phyloP scores from a whole-genome alignment of 352 stramenopile genomes.

The Phytopythium cucurbitacearum region DNA sequence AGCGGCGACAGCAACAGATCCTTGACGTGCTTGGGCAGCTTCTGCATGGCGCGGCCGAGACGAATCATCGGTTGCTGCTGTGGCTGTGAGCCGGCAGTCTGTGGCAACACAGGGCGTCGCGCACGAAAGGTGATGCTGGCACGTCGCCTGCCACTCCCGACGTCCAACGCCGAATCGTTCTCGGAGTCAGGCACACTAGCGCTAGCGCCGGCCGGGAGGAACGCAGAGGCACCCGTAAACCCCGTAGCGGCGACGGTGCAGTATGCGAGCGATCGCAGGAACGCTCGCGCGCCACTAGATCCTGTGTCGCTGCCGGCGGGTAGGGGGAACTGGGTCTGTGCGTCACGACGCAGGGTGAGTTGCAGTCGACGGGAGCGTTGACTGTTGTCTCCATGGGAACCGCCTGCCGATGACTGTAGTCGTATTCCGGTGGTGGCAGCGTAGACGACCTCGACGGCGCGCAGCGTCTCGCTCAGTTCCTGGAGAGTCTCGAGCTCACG shows the following conservation, averaged over 20 bases:
- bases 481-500: conserved; percentile 29
- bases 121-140: conserved; percentile 11
- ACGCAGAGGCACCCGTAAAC: conserved; percentile 10
- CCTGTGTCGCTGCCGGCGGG: background rate
- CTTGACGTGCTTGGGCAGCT: conserved; percentile 31
- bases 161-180: background rate
- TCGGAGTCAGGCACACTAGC: background rate
- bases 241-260: conserved; percentile 30
- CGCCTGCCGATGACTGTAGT: background rate
- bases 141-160: conserved; percentile 24
- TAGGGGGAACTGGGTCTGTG: conserved; percentile 28
- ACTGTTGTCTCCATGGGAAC: no score
- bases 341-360: background rate
- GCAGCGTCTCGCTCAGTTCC: conserved; percentile 29
- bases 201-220: conserved; percentile 9
- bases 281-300: conserved; percentile 4
- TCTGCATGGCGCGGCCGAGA: conserved; percentile 23
- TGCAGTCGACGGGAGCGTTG: no score
- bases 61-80: conserved; percentile 9
- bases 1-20: conserved; percentile 22
- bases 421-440: conserved; percentile 5
- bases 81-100: background rate
- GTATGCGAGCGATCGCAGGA: conserved; percentile 34
- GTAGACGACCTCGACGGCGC: conserved; percentile 36
- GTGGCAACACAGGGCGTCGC: background rate